phyloP scores from a whole-genome alignment of 2,329 filamentous ascomycete species.

The Sporothrix curviconia region DNA sequence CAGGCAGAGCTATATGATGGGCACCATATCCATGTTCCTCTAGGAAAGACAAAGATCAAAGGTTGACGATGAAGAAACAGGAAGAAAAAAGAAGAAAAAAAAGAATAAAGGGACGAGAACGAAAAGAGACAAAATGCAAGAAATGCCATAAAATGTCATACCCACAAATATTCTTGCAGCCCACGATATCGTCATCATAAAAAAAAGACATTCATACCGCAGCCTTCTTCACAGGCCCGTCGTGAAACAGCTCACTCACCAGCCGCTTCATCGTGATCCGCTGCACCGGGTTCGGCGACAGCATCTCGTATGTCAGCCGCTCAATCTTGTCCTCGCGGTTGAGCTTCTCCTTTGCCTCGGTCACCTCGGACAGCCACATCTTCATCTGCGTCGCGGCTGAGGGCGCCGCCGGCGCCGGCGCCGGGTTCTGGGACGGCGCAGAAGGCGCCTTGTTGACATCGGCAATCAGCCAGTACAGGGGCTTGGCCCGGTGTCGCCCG shows the following conservation, averaged over 20 bases:
- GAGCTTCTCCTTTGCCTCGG: constrained; percentile 40
- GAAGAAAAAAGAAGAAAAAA: background rate
- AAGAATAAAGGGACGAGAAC: background rate
- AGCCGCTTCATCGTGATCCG: constrained; percentile 50
- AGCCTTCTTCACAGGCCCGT: background rate
- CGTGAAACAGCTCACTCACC: constrained; percentile 35
- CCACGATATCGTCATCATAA: too few species aligned
- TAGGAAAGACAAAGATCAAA: background rate
- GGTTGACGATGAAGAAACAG: background rate
- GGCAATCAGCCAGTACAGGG: constrained; percentile 53
- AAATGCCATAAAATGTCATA: background rate
- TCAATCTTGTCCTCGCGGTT: constrained; percentile 44
- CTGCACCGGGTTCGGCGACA: constrained; percentile 43
- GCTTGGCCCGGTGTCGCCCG: constrained; percentile 40
- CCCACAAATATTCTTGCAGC: too few species aligned
- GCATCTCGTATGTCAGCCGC: constrained; percentile 47
- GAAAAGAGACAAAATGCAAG: background rate
- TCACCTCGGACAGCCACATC: constrained; percentile 49
- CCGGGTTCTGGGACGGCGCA: constrained; percentile 21
- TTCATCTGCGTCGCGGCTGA: constrained; percentile 48
- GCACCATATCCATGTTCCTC: background rate
- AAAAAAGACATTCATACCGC: background rate
- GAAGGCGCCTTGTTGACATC: constrained; percentile 38
- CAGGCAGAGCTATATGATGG: too few species aligned
- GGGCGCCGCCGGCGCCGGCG: background rate